Base-by-base conservation (phyloP, 23 red algal species). In the Gracilaria vermiculophylla region DNA sequence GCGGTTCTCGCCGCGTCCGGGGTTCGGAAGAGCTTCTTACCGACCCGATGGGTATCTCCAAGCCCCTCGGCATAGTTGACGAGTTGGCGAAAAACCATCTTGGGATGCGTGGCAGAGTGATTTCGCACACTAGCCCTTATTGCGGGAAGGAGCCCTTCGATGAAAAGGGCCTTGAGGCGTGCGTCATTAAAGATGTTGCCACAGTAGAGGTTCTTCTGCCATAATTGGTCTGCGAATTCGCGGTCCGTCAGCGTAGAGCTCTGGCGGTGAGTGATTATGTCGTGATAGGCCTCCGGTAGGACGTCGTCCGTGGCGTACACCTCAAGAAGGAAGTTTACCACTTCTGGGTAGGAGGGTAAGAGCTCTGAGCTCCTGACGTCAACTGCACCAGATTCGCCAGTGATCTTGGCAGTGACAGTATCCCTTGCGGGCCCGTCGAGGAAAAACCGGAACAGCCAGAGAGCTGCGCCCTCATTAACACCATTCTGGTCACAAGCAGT, bases 401-500 rank as follows among this genome's bases (percentile, higher is more conserved):
- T 69, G 37, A 69, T 83, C 28, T 42, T 48, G 55, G 79, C 79
- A 27, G 15, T 40, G 13, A 83, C 35, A 7, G 32, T 52, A 5
- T 50, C 79, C 45, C 60, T 15, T 27, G 79, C 56, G 42, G 54
- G 51, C 23, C 51, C 50, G 13, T 86, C 49, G 31, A 86, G 14
- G 20, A 73, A 86, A 32, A 72, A 56, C 10, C 60, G 80, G 42
- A 85, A 42, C 3, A 33, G 33, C 49, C 77, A 81, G 41, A 81
- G 42, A 32, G 35, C 36, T 11, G 61, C 27, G 61, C 23, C 1
- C 56, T 85, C 19, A 35, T 58, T n/a, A 13, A 85, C 57, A 19
- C 34, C 49, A 53, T 85, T 85, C 6, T 69, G 5, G 61, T 70
- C 80, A 24, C 80, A 69, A n/a, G 80, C 57, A n/a, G 40, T 69